Evolutionary conservation across 1,284 basidiomycete species (phyloP), one percentile per base, ranked within the genome.

Genomic region (Malassezia japonica): DNA sequence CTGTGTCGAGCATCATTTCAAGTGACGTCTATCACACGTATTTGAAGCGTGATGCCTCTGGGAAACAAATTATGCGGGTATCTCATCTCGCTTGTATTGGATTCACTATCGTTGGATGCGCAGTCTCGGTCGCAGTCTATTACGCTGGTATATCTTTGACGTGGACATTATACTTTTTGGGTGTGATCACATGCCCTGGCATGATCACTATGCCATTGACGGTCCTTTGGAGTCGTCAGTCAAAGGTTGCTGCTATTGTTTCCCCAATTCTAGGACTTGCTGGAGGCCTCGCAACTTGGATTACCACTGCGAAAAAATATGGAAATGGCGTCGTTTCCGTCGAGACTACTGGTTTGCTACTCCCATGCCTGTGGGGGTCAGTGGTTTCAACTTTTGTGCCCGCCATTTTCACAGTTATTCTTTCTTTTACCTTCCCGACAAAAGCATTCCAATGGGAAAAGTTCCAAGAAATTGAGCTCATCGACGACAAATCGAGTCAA

Each of bases 101-200:
- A n/a, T n/a, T 69, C 20, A 63, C 64, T n/a, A 41, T 69, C 42
- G 55, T 69, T 10, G 55, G 59, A 4, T 52, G 48, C 7, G 64
- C 38, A 0, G 61, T 68, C 20, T 51, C 47, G 3, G 54, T 57
- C 10, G 60, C 56, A 46, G 53, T 68, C 2, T 60, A 59, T 54
- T 61, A 67, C 46, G 47, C 55, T 21, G 66, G 66, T 12, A 57
- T 67, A 20, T 48, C 35, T 7, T 36, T 67, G 18, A 67, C 62
- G 6, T 67, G 65, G 65, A 67, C 62, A 13, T 49, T 69, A 16
- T 69, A 69, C 50, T 65, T 67, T 42, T 50, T 72, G 1, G 58
- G 59, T 8, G 29, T 66, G 25, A 51, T 66, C 3, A 70, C 68
- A 16, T 48, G 65, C 13, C 62, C 58, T 0, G 67, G 65, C 8